Evolutionary conservation across 2,329 filamentous ascomycete genomes (phyloP), one percentile per base, ranked within the genome.

Genomic region (Fusarium musae): DNA sequence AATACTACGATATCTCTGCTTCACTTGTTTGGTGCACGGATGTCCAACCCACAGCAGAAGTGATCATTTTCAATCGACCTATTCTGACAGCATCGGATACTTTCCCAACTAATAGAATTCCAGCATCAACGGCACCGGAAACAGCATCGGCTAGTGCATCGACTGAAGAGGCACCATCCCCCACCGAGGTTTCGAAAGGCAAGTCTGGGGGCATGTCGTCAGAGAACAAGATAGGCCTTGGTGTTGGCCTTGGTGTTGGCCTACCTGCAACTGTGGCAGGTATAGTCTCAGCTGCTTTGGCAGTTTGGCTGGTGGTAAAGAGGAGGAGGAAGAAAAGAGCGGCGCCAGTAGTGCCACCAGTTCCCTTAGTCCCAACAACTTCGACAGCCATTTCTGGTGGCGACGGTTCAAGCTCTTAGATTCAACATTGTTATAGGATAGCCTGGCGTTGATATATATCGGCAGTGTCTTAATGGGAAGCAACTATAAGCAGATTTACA

Each of bases 291-390:
- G 53, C 53, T 21, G 17, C 2, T 9, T 5, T 30, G 3, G n/a
- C 6, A 12, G 23, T 53, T 21, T 53, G 12, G 49, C 4, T 16
- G 13, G 23, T 15, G 10, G 3, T 9, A 13, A 19, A 13, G 10
- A 50, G 8, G 30, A 32, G n/a, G n/a, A 52, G 17, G 23, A 21
- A 12, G 6, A 52, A 2, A 11, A 21, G 32, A 34, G 49, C n/a
- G 2, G 49, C 4, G 6, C 11, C 17, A 4, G 32, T 0, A 21
- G 12, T 21, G 2, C 28, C 21, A 12, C 1, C 5, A 7, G 21
- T 32, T 9, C 46, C 15, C 1, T n/a, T 49, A 5, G 46, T 32
- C 5, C 47, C 47, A 50, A 5, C 30, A 11, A 19, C 9, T 2
- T 2, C 32, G 6, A 19, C 6, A 53, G 9, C 12, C 19, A 9